A percentile compares a stretch with the other conserved stretches of the same genome.
phyloP scores from a whole-genome alignment of 2,329 filamentous ascomycete genomes.

The Alternaria arborescens region DNA sequence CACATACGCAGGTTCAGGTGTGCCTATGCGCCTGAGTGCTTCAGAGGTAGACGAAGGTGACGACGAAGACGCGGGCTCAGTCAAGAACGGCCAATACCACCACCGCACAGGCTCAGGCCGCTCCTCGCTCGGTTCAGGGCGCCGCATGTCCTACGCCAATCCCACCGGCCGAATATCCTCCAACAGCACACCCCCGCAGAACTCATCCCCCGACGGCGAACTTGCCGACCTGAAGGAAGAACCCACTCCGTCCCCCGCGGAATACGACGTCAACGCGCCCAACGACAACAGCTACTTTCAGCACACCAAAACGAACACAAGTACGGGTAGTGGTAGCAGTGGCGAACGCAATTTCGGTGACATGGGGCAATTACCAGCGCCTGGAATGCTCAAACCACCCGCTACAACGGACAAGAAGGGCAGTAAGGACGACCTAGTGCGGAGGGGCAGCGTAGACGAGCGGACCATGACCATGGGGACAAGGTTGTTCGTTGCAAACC shows the following conservation, averaged over 20 bases:
- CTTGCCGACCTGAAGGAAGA: conserved; percentile 54
- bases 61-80: conserved; percentile 71
- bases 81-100: conserved; percentile 59
- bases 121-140: conserved; percentile 65
- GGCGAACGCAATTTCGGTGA: conserved; percentile 62
- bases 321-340: conserved; percentile 54
- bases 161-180: conserved; percentile 59
- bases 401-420: conserved; percentile 59
- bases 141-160: conserved; percentile 50
- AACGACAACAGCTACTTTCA: conserved; percentile 54
- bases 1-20: conserved; percentile 78
- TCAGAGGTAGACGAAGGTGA: conserved; percentile 92
- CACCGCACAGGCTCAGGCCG: conserved; percentile 77
- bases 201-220: conserved; percentile 42
- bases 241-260: conserved; percentile 57
- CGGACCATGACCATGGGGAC: conserved; percentile 76
- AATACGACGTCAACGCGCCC: conserved; percentile 37
- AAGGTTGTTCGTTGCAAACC: conserved; percentile 85
- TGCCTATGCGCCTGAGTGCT: conserved; percentile 91
- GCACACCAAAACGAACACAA: conserved; percentile 52
- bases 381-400: conserved; percentile 55
- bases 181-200: conserved; percentile 63
- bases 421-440: conserved; percentile 71
- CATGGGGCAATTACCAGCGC: conserved; percentile 59
- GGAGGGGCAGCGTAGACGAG: conserved; percentile 85